Percentiles rank a stretch among this genome's conserved stretches.
Conservation (phyloP, 148 eudicot genomes). For the Camellia sinensis region DNA sequence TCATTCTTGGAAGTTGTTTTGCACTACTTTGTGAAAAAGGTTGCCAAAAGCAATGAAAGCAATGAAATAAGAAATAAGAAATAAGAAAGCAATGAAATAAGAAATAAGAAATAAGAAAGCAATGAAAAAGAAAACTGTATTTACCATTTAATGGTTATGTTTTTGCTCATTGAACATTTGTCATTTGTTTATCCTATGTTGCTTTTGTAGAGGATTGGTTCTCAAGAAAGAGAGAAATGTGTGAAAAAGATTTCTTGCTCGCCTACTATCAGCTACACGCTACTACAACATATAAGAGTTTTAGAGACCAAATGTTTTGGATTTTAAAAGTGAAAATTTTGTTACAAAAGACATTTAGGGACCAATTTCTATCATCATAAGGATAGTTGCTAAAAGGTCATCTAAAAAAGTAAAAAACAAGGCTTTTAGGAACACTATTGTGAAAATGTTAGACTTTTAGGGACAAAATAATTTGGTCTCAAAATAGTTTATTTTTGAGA, state of each 20-base stretch:
- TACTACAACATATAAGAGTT: no score
- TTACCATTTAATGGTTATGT: not conserved
- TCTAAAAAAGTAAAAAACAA: no score
- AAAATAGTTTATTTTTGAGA: no score
- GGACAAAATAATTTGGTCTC: no score
- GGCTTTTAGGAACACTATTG: no score
- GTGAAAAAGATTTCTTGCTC: slow-evolving; percentile 49
- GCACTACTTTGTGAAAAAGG: slow-evolving; percentile 30
- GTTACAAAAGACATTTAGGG: no score
- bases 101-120: no score
- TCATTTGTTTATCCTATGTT: not conserved
- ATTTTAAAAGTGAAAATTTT: no score
- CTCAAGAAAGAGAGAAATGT: slow-evolving; percentile 82
- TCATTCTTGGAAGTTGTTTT: not conserved
- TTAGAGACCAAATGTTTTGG: no score
- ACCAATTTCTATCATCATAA: no score
- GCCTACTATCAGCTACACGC: slow-evolving; percentile 52
- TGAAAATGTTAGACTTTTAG: no score
- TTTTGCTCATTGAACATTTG: not conserved
- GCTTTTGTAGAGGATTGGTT: slow-evolving; percentile 56
- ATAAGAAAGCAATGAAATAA: slow-evolving; percentile 5
- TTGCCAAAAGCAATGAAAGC: slow-evolving; percentile 34
- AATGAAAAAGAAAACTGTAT: not conserved
- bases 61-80: not conserved
- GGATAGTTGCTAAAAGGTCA: no score